These are phyloP conservation scores for Penicillium manginii DNA, from an alignment of 495 filamentous ascomycete species.

Conservation along the genomic window DNA sequence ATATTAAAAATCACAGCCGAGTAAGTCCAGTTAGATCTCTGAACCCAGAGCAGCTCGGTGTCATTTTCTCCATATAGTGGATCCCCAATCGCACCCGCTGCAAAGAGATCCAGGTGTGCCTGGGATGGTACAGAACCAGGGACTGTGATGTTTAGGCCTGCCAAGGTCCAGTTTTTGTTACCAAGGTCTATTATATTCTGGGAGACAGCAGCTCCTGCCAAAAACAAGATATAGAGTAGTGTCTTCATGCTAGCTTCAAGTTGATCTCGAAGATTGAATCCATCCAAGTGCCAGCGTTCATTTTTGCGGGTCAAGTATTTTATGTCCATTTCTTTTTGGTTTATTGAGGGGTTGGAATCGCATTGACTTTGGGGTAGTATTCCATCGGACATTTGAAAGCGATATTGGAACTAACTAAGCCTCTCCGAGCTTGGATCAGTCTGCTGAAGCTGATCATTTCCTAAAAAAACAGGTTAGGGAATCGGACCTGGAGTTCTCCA, in stretches of 20 bases:
- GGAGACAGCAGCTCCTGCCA: slow-evolving; percentile 15
- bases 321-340: not conserved
- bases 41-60: slow-evolving; percentile 64
- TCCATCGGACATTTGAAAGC: not conserved
- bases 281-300: no score
- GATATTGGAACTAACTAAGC: slow-evolving; percentile 2
- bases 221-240: not conserved
- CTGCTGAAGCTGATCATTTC: slow-evolving; percentile 10
- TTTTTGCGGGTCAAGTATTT: not conserved
- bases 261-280: not conserved
- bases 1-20: slow-evolving; percentile 53
- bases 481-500: not conserved
- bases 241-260: not conserved
- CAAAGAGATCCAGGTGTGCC: slow-evolving; percentile 62
- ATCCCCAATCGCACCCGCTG: slow-evolving; percentile 52
- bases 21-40: slow-evolving; percentile 65
- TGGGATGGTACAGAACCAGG: slow-evolving; percentile 66
- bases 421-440: slow-evolving; percentile 3
- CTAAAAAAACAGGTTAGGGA: slow-evolving; percentile 2
- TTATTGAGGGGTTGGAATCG: not conserved
- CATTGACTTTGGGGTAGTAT: slow-evolving; percentile 21
- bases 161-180: slow-evolving; percentile 57
- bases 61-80: slow-evolving; percentile 57
- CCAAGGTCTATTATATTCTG: slow-evolving; percentile 57
- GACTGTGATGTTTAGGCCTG: slow-evolving; percentile 57